Evolutionary conservation across 306 rosid genomes (phyloP).

Genomic region (Cucumis cinereus): DNA sequence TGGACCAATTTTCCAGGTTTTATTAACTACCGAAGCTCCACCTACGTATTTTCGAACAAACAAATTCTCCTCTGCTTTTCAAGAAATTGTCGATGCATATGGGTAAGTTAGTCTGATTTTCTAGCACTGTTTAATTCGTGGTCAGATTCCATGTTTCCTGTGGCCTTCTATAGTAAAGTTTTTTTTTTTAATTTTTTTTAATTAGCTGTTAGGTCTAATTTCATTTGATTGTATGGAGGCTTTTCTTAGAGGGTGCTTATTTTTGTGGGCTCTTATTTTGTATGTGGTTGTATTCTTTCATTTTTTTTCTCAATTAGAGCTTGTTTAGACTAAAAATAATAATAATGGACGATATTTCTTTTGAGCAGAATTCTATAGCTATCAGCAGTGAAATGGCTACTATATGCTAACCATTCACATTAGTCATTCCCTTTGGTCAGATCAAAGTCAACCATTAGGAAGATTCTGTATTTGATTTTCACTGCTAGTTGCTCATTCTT

Average conservation of each 20-base stretch:
- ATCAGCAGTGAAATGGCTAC: background rate
- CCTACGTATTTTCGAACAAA: slow-evolving; percentile 47
- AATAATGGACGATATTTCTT: background rate
- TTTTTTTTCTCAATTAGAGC: too few species aligned
- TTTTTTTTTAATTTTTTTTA: too few species aligned
- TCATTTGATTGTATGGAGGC: too few species aligned
- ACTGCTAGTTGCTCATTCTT: background rate
- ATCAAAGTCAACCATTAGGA: background rate
- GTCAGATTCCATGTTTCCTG: background rate
- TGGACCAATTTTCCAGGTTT: slow-evolving; percentile 46
- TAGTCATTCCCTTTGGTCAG: background rate
- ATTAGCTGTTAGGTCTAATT: background rate
- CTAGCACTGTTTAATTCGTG: background rate
- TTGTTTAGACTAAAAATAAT: too few species aligned
- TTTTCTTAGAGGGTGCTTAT: too few species aligned
- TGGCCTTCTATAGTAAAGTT: background rate
- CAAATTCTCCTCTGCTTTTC: slow-evolving; percentile 50
- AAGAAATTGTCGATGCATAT: slow-evolving; percentile 53
- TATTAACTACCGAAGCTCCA: slow-evolving; percentile 36
- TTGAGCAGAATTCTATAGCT: background rate
- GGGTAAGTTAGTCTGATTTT: slow-evolving; percentile 26
- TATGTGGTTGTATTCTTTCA: too few species aligned
- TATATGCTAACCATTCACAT: background rate
- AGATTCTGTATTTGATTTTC: background rate
- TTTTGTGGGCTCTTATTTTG: too few species aligned